Percentiles rank a stretch among this genome's conserved stretches.
phyloP scores from a whole-genome alignment of 140 eudicot species.

The Flaveria floridana region DNA sequence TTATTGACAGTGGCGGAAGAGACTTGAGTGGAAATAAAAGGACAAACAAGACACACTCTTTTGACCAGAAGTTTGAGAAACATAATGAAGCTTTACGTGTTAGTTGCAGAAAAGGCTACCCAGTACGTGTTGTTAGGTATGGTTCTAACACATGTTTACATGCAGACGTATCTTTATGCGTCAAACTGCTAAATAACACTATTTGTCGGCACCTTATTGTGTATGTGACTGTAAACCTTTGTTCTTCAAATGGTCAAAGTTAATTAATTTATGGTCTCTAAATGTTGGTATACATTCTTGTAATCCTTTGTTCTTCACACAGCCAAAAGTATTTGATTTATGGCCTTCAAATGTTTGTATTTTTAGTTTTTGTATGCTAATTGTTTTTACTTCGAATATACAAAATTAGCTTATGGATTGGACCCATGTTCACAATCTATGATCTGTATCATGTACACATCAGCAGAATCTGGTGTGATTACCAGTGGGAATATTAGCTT shows the following conservation, averaged over 20 bases:
- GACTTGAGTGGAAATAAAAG: constrained; percentile 84
- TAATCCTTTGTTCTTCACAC: not conserved
- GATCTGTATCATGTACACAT: not conserved
- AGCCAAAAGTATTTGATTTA: not conserved
- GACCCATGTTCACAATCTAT: not conserved
- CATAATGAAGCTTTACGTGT: constrained; percentile 70
- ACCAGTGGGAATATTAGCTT: not conserved
- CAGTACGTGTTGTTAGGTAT: constrained; percentile 95
- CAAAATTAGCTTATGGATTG: not conserved
- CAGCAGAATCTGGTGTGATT: constrained; percentile 2
- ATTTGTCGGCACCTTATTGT: not conserved
- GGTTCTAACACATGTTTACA: not conserved
- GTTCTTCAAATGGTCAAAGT: not conserved
- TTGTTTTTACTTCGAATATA: not conserved
- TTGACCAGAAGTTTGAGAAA: constrained; percentile 73
- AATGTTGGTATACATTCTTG: not conserved
- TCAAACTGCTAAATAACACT: not conserved
- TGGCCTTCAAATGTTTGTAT: not conserved
- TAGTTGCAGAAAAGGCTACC: constrained; percentile 88
- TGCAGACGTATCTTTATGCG: not conserved
- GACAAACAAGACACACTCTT: constrained; percentile 81
- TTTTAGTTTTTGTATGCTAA: not conserved
- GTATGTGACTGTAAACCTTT: not conserved
- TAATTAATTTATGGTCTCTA: not conserved
- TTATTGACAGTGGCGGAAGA: constrained; percentile 72